Evolutionary conservation across 495 filamentous ascomycete genomes (phyloP), one percentile per base, ranked within the genome.

Genomic region (Elasticomyces elasticus): DNA sequence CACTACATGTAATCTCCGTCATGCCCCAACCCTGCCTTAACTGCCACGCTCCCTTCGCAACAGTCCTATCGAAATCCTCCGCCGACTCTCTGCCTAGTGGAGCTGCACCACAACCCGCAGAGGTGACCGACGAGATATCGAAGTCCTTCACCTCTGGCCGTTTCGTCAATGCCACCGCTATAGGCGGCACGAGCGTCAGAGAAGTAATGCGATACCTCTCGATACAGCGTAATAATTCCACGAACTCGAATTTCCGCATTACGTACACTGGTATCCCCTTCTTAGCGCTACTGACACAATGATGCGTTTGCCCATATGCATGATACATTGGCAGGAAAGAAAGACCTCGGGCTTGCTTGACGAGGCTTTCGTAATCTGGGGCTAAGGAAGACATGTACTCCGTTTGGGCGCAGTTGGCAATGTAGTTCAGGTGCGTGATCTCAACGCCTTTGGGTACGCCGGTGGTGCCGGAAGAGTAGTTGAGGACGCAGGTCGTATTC

Each of bases 371-470:
- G 28, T 63, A 66, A 9, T 79, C 69, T 0, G 76, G 74, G 23
- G 74, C 61, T 15, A 80, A 65, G 1, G 67, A 57, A 4, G 66
- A 64, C n/a, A 78, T 55, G 59, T 71, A 65, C 20, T 70, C 72
- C 9, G 77, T 72, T 52, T 84, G 75, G 48, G 69, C 54, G 31
- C 78, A 76, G 64, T 92, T 89, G 45, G 84, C 72, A 20, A 86
- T 72, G 60, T 89, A 84, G 56, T 86, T 83, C 33, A 71, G 67
- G 66, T 94, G 87, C 13, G 81, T 77, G 56, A 92, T 81, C 66
- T 85, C 82, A 23, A 91, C 88, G 22, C 88, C 88, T 64, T 94
- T 94, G 13, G 88, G 84, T 5, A 86, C 72, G 2, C 88, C 88
- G 0, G 87, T 94, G 7, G 88, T 94, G 2, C 88, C 88, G 46